These are phyloP conservation scores for Blastocystis sp. DNA, from an alignment of 352 stramenopile genomes.

Conservation along the genomic window DNA sequence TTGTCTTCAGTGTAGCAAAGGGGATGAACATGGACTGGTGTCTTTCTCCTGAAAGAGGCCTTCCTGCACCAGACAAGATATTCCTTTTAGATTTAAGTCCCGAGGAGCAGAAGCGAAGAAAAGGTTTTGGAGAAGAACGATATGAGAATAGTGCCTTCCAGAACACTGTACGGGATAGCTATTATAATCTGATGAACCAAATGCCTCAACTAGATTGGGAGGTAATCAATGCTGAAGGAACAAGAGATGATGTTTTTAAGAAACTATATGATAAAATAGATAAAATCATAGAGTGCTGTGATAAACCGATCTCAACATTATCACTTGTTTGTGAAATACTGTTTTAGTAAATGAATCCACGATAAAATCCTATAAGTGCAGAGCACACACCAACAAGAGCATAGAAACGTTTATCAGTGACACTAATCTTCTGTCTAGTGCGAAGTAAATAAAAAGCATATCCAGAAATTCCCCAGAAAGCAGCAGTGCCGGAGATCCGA, in stretches of 20 bases:
- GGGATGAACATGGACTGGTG: constrained; percentile 91
- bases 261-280: background rate
- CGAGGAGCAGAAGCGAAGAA: constrained; percentile 78
- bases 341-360: background rate
- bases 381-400: background rate
- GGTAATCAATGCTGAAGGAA: background rate
- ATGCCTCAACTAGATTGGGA: background rate
- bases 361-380: background rate
- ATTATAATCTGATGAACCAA: constrained; percentile 65
- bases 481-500: background rate
- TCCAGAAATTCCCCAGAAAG: background rate
- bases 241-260: background rate
- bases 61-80: constrained; percentile 89
- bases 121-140: constrained; percentile 83
- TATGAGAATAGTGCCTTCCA: constrained; percentile 83
- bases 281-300: background rate
- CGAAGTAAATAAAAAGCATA: background rate
- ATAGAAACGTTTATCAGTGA: background rate
- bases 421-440: background rate
- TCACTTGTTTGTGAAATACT: constrained; percentile 6
- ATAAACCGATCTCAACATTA: background rate
- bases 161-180: constrained; percentile 74
- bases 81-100: constrained; percentile 92
- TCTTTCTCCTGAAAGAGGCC: constrained; percentile 86
- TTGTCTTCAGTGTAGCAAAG: constrained; percentile 95